Evolutionary conservation across 805 yeast genomes (phyloP).

Genomic region (Komagataella pastoris): DNA sequence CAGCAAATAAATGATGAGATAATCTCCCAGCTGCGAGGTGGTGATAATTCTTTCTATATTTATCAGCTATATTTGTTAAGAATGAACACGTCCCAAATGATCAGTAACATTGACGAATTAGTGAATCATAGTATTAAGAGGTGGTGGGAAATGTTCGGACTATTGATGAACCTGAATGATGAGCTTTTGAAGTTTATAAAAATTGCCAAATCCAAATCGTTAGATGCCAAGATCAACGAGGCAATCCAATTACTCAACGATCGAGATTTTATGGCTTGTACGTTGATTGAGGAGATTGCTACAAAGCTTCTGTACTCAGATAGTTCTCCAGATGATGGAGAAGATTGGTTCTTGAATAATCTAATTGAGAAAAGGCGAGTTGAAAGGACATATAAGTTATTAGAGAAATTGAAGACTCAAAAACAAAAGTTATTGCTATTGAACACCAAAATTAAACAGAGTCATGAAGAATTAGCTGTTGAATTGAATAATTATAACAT

Average conservation of each 20-base stretch:
- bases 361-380: not conserved
- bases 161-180: slow-evolving; percentile 21
- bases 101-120: slow-evolving; percentile 17
- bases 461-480: slow-evolving; percentile 52
- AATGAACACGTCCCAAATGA: slow-evolving; percentile 13
- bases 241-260: not conserved
- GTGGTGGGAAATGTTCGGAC: slow-evolving; percentile 34
- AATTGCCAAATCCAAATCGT: not conserved
- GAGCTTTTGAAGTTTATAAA: slow-evolving; percentile 7
- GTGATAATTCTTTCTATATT: slow-evolving; percentile 4
- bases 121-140: slow-evolving; percentile 19
- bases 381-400: not conserved
- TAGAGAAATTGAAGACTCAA: not conserved
- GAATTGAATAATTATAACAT: slow-evolving; percentile 46
- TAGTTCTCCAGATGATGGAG: not conserved
- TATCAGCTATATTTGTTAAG: slow-evolving; percentile 6
- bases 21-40: not conserved
- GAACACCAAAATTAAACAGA: slow-evolving; percentile 30
- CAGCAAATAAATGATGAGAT: slow-evolving; percentile 2
- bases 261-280: not conserved
- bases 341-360: not conserved
- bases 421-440: slow-evolving; percentile 21
- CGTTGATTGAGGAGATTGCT: not conserved
- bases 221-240: not conserved
- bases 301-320: not conserved